A percentile compares a stretch with the other conserved stretches of the same genome.
Conservation (phyloP, 2,329 filamentous ascomycete species). For the Neonectria neomacrospora region DNA sequence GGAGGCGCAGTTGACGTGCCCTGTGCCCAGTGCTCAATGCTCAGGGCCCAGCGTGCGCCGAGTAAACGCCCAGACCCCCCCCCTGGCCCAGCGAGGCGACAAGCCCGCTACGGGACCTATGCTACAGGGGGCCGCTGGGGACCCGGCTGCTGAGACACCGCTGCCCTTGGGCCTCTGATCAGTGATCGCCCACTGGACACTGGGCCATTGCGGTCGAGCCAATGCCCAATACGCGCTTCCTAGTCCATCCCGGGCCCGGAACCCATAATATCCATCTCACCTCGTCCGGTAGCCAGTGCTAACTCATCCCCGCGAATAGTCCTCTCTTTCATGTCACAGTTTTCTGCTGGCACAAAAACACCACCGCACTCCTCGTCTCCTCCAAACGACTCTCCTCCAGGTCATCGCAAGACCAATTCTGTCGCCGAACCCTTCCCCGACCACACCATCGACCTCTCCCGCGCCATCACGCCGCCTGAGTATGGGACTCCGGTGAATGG, state of each 20-base stretch:
- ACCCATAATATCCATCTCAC: conserved; percentile 45
- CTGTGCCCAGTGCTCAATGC: conserved; percentile 11
- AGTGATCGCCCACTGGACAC: conserved; percentile 13
- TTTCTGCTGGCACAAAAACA: conserved; percentile 66
- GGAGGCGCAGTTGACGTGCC: conserved; percentile 6
- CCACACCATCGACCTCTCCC: conserved; percentile 51
- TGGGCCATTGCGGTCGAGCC: conserved; percentile 15
- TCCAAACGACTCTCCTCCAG: conserved; percentile 49
- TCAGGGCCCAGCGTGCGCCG: conserved; percentile 3
- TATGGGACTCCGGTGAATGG: conserved; percentile 56
- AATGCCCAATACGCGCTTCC: conserved; percentile 27
- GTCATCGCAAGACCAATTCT: conserved; percentile 47
- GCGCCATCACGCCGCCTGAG: conserved; percentile 56
- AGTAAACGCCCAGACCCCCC: conserved; percentile 15
- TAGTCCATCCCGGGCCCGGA: conserved; percentile 23
- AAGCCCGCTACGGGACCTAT: conserved; percentile 12
- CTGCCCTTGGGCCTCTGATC: conserved; percentile 8
- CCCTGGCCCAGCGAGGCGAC: conserved; percentile 21
- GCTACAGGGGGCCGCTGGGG: conserved; percentile 18
- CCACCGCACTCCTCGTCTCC: conserved; percentile 59
- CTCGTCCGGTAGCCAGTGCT: conserved; percentile 38
- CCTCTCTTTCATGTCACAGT: conserved; percentile 87
- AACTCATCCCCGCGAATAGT: conserved; percentile 63
- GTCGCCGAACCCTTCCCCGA: conserved; percentile 49
- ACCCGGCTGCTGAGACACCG: conserved; percentile 17